Evolutionary conservation across 2,329 filamentous ascomycete species (phyloP), one percentile per base, ranked within the genome.

Genomic region (Exophiala xenobiotica): DNA sequence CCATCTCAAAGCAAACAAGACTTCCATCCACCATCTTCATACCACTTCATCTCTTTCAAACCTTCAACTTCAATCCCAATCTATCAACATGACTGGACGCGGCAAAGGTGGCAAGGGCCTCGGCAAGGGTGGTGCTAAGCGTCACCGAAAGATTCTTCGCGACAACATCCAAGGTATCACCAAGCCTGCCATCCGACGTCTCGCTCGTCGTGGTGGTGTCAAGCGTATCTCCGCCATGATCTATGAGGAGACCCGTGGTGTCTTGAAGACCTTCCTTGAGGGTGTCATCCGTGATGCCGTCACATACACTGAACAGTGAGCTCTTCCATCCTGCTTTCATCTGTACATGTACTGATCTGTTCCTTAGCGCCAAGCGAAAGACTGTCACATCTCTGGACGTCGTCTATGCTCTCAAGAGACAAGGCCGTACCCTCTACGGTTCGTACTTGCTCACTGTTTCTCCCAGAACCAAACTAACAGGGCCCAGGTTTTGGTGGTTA

Each of bases 91-190:
- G 78, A 77, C 78, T 79, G 78, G 78, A 74, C 77, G 77, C 78
- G 90, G 90, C 74, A 95, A 95, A 80, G 90, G 90, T 76, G 91
- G 91, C 74, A 96, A 96, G 85, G 91, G 90, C 74, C 90, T 96
- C 77, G 91, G 91, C 75, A 96, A 96, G 86, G 91, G 91, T 64
- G 91, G 91, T 75, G 92, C 92, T 78, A 97, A 96, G 88, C 91
- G 91, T 78, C 91, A 96, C 80, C 86, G 92, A 71, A 96, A 96
- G 88, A 96, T 96, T 81, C 83, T 96, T 76, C 90, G 91, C 78
- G 91, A 96, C 87, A 96, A 96, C 88, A 96, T 96, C 72, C 91
- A 96, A 81, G 91, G 91, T 79, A 96, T 96, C 73, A 96, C 91
- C 71, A 96, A 96, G 88, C 91, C 91, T 68, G 91, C 91, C 68